Evolutionary conservation across 805 yeast genomes (phyloP).

Genomic region (Suhomyces sp.): DNA sequence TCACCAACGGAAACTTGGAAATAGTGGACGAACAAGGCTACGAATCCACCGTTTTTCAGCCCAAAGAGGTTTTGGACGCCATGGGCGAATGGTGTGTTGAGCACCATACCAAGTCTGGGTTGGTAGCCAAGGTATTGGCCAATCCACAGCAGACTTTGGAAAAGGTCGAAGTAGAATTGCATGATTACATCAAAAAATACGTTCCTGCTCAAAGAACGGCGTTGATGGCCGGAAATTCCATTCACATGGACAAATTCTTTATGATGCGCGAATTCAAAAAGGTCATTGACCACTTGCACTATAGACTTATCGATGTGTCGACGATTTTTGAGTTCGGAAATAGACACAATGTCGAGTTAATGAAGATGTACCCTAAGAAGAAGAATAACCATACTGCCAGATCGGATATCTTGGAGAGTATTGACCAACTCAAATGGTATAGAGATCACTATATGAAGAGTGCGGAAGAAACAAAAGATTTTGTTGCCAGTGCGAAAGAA

Average conservation of each 20-base stretch:
- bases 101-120: conserved; percentile 76
- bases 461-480: conserved; percentile 14
- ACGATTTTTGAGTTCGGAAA: conserved; percentile 74
- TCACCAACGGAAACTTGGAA: conserved; percentile 81
- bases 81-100: conserved; percentile 89
- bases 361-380: conserved; percentile 60
- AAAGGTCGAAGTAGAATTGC: conserved; percentile 64
- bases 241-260: conserved; percentile 88
- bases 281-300: conserved; percentile 57
- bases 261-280: conserved; percentile 80
- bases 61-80: conserved; percentile 53
- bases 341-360: conserved; percentile 69
- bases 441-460: conserved; percentile 56
- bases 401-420: conserved; percentile 85
- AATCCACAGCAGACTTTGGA: conserved; percentile 50
- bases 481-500: conserved; percentile 5
- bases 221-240: conserved; percentile 84
- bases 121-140: conserved; percentile 65
- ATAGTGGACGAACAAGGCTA: conserved; percentile 68
- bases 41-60: conserved; percentile 76
- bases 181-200: conserved; percentile 55
- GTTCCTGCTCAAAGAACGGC: conserved; percentile 57
- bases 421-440: conserved; percentile 77
- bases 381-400: conserved; percentile 78
- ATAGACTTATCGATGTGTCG: conserved; percentile 89